Conservation (phyloP, 345 rosid species). For the Aurinia saxatilis region DNA sequence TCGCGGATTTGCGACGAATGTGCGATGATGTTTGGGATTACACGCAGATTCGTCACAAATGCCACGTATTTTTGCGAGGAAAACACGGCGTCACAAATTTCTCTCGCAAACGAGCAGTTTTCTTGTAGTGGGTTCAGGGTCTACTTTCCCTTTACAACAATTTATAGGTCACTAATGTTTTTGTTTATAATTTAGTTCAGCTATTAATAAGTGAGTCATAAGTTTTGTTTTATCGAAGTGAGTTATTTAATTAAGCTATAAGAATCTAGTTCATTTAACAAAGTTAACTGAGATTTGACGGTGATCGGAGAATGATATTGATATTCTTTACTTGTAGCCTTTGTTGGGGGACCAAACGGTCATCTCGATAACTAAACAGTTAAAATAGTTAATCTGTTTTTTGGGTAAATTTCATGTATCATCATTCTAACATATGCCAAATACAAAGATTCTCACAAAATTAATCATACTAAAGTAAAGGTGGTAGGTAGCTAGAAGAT, state of each 20-base stretch:
- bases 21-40: too few species aligned
- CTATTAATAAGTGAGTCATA: not conserved
- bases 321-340: conserved; percentile 16
- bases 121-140: too few species aligned
- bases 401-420: conserved; percentile 11
- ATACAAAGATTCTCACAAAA: not conserved
- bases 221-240: too few species aligned
- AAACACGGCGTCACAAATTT: too few species aligned
- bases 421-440: not conserved
- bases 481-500: not conserved
- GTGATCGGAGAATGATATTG: not conserved
- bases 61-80: too few species aligned
- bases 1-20: too few species aligned
- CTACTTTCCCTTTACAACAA: too few species aligned
- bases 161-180: too few species aligned
- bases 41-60: too few species aligned
- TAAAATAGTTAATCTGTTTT: not conserved
- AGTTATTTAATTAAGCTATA: not conserved
- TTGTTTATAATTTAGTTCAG: too few species aligned
- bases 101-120: too few species aligned
- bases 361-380: conserved; percentile 27
- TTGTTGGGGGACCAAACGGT: conserved; percentile 22
- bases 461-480: not conserved
- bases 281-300: not conserved
- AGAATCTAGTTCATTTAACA: not conserved